phyloP scores from a whole-genome alignment of 2,329 filamentous ascomycete genomes.

The Lanzia echinophila region DNA sequence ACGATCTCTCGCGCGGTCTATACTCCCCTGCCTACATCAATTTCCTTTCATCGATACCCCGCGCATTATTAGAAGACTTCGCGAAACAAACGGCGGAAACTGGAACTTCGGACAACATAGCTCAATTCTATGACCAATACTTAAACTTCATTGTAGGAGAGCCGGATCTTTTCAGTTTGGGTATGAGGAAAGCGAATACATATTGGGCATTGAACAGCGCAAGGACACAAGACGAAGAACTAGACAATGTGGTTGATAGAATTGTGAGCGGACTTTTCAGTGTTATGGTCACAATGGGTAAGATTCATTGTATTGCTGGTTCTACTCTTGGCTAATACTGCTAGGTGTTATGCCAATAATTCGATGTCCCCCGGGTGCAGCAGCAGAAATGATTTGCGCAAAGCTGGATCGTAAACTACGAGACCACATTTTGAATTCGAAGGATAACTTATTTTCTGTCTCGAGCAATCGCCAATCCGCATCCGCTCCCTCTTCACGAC shows the following conservation, averaged over 20 bases:
- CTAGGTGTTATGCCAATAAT: constrained; percentile 89
- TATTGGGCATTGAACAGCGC: constrained; percentile 97
- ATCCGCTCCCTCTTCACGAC: constrained; percentile 64
- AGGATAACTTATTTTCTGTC: constrained; percentile 86
- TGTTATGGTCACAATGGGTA: constrained; percentile 96
- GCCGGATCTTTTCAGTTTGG: constrained; percentile 89
- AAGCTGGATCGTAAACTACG: constrained; percentile 93
- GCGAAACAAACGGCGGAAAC: constrained; percentile 78
- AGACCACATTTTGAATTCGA: constrained; percentile 94
- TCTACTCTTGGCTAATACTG: constrained; percentile 22
- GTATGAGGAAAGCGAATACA: constrained; percentile 81
- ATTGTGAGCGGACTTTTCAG: constrained; percentile 97
- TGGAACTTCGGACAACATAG: constrained; percentile 80
- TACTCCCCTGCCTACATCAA: constrained; percentile 96
- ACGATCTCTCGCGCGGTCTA: constrained; percentile 76
- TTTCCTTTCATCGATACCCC: constrained; percentile 88
- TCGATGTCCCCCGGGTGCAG: constrained; percentile 83
- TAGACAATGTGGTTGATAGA: constrained; percentile 80
- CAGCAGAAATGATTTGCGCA: constrained; percentile 87
- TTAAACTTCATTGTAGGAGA: constrained; percentile 96
- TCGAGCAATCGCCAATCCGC: constrained; percentile 49
- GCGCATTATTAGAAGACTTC: constrained; percentile 89
- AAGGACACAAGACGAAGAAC: constrained; percentile 79
- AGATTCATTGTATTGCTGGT: constrained; percentile 18
- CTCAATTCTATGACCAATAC: constrained; percentile 93